Conservation (phyloP, 2,329 filamentous ascomycete genomes). For the Fusarium austroafricanum region DNA sequence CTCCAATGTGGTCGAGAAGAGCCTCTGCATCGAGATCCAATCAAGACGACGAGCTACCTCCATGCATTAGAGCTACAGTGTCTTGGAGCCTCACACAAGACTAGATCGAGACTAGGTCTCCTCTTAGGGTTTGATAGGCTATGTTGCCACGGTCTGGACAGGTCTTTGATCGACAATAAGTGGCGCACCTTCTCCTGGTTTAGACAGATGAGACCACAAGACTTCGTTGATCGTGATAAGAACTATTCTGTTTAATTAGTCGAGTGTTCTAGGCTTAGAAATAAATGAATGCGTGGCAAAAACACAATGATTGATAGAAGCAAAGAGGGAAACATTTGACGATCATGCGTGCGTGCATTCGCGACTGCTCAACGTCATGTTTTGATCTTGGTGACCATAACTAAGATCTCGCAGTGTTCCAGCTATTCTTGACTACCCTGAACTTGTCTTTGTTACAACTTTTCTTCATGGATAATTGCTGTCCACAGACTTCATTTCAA, state of each 20-base stretch:
- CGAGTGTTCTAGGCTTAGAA: background rate
- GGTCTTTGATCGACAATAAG: conserved; percentile 1
- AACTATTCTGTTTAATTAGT: no score
- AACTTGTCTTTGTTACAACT: no score
- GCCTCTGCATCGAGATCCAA: background rate
- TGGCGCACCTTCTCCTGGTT: background rate
- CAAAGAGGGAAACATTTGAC: background rate
- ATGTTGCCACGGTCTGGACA: background rate
- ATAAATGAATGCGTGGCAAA: background rate
- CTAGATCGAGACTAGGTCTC: background rate
- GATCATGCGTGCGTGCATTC: background rate
- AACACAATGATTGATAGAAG: background rate
- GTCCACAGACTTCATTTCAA: no score
- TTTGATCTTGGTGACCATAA: no score
- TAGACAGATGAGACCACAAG: no score
- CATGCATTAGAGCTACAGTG: background rate
- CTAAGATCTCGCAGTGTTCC: no score
- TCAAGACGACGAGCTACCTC: background rate
- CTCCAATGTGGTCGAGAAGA: background rate
- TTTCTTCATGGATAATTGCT: no score
- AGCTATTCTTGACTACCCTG: no score
- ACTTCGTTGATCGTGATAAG: background rate
- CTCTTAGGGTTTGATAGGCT: background rate
- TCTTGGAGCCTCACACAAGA: background rate
- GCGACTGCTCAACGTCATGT: no score